phyloP scores from a whole-genome alignment of 1,139 yeast genomes.

The Wickerhamiella infanticola region DNA sequence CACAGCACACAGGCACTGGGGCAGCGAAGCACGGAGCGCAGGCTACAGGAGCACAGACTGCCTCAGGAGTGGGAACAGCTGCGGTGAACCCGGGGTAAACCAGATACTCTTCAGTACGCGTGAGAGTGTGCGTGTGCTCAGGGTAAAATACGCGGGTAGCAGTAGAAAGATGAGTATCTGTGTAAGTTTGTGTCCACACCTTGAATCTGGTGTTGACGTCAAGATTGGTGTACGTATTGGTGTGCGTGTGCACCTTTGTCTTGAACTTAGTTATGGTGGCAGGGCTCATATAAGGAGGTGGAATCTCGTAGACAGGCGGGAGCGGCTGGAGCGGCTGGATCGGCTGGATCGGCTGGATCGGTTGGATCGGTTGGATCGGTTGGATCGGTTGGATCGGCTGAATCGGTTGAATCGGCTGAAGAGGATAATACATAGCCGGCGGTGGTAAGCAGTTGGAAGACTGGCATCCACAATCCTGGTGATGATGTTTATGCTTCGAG shows the following conservation, averaged over 20 bases:
- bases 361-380: neutral
- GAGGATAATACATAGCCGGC: neutral
- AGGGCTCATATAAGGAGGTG: conserved; percentile 1
- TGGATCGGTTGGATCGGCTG: neutral
- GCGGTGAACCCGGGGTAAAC: conserved; percentile 6
- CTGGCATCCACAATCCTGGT: neutral
- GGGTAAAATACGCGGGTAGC: conserved; percentile 6
- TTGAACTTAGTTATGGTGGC: neutral
- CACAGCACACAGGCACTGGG: neutral
- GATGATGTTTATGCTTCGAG: neutral
- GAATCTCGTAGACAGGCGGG: neutral
- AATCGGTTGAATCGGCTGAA: neutral
- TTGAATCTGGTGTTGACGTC: conserved; percentile 4
- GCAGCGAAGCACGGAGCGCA: neutral
- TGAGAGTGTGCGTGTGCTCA: conserved; percentile 6
- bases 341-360: neutral
- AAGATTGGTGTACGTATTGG: conserved; percentile 3
- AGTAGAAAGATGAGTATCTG: conserved; percentile 4
- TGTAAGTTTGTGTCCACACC: conserved; percentile 3
- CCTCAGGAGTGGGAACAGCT: conserved; percentile 1
- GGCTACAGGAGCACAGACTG: neutral
- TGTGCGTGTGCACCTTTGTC: conserved; percentile 3
- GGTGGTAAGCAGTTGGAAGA: neutral
- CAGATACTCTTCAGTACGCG: conserved; percentile 7
- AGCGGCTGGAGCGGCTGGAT: neutral